Base-by-base conservation (phyloP, 2,329 filamentous ascomycete genomes). In the Helotiales sp. region DNA sequence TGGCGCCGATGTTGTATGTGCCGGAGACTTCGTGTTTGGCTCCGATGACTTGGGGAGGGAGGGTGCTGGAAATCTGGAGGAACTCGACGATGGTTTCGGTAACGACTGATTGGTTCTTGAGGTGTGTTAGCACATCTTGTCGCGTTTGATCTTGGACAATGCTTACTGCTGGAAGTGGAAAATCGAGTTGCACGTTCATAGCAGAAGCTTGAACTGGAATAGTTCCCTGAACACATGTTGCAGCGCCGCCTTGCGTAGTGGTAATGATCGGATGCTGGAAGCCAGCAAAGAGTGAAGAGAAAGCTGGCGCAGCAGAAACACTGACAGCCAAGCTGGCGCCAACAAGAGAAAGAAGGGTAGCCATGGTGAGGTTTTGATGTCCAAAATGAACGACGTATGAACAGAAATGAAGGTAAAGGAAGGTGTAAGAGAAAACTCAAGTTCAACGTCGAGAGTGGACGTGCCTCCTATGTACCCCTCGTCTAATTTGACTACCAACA, bases 41-140 rank as follows among this genome's bases (percentile, higher is more conserved):
- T n/a, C 50, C 46, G 2, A 36, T 30, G 27, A 59, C 44, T 27
- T 33, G 6, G 12, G 17, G 5, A 6, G 46, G 8, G 1, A 59
- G 34, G 12, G 53, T 52, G 12, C 25, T 34, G 50, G 54, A 42
- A 22, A 57, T 47, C 24, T 56, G 52, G 6, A 58, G 27, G n/a
- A 57, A 50, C 15, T 61, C 55, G 24, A 52, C 17, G 25, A 61
- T 31, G 30, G 42, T 48, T n/a, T 58, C 52, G 10, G 52, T 61
- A 1, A 54, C 31, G 2, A 25, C 40, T 9, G 29, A 31, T 46
- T 55, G 51, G 24, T 55, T 52, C 17, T 40, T 9, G 4, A 5
- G 15, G 15, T 40, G 5, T 13, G 4, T 9, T n/a, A n/a, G n/a
- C n/a, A n/a, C n/a, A n/a, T n/a, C n/a, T n/a, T n/a, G n/a, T n/a